phyloP scores from a whole-genome alignment of 2,329 filamentous ascomycete genomes.

The Nigrospora sphaerica region DNA sequence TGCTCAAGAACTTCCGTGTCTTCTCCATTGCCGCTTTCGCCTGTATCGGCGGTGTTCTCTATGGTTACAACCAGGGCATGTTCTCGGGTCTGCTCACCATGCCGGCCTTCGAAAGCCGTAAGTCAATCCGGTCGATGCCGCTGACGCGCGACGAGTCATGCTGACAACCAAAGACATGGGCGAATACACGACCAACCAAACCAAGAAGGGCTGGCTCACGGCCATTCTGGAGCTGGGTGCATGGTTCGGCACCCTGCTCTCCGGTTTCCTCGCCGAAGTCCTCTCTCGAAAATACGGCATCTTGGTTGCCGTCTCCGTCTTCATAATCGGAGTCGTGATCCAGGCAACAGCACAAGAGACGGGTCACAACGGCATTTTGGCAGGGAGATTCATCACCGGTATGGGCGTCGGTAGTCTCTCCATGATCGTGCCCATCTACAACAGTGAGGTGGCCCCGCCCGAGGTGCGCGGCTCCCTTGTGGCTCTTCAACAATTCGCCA shows the following conservation, averaged over 20 bases:
- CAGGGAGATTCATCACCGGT: slow-evolving; percentile 65
- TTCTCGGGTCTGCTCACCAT: slow-evolving; percentile 63
- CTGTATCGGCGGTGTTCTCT: slow-evolving; percentile 54
- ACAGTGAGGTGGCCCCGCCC: slow-evolving; percentile 37
- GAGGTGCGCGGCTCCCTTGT: slow-evolving; percentile 34
- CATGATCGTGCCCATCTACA: slow-evolving; percentile 56
- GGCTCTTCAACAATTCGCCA: slow-evolving; percentile 40
- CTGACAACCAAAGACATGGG: slow-evolving; percentile 41
- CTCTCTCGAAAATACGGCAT: slow-evolving; percentile 64
- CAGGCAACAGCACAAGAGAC: slow-evolving; percentile 54
- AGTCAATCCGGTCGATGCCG: slow-evolving; percentile 12
- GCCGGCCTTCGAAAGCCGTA: slow-evolving; percentile 44
- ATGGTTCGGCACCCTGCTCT: slow-evolving; percentile 67
- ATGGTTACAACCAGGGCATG: slow-evolving; percentile 73
- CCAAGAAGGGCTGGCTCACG: slow-evolving; percentile 53
- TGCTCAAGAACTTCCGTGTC: slow-evolving; percentile 54
- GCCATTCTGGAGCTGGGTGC: slow-evolving; percentile 70
- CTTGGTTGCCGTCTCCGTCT: slow-evolving; percentile 57
- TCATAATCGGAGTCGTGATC: slow-evolving; percentile 63
- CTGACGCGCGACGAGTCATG: not conserved
- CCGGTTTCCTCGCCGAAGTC: slow-evolving; percentile 64
- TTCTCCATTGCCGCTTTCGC: slow-evolving; percentile 55
- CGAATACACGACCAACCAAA: slow-evolving; percentile 41
- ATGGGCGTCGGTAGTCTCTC: slow-evolving; percentile 64
- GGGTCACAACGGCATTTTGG: slow-evolving; percentile 56